Conservation (phyloP, 176 grass and related monocot genomes). For the Eleusine indica region DNA sequence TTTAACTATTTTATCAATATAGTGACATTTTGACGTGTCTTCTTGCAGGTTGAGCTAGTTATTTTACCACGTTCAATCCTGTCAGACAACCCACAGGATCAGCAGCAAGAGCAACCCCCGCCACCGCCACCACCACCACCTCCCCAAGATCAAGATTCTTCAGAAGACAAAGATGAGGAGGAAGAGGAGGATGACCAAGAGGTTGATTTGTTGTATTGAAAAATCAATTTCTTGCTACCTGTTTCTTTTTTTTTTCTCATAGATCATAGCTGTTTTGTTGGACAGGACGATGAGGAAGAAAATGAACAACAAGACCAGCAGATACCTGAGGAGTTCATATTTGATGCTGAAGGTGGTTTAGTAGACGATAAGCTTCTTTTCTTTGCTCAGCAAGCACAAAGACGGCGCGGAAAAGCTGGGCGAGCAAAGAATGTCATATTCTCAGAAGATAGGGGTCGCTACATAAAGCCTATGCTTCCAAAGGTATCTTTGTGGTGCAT, state of each 20-base stretch:
- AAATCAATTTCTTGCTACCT: constrained; percentile 14
- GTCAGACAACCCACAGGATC: constrained; percentile 89
- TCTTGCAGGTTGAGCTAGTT: constrained; percentile 95
- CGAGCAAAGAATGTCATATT: constrained; percentile 99
- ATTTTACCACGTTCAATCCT: constrained; percentile 90
- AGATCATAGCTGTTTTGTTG: constrained; percentile 33
- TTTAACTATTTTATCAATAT: constrained; percentile 6
- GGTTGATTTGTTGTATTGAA: constrained; percentile 52
- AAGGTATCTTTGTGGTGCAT: constrained; percentile 50
- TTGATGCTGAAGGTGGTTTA: constrained; percentile 95
- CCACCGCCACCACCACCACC: constrained; percentile 85
- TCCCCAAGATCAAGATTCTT: constrained; percentile 88
- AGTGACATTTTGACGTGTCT: constrained; percentile 20
- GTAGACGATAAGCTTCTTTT: constrained; percentile 95
- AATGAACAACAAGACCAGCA: constrained; percentile 90
- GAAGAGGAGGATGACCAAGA: constrained; percentile 92
- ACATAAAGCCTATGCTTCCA: constrained; percentile 95
- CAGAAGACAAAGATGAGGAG: constrained; percentile 87
- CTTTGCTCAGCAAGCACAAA: constrained; percentile 99
- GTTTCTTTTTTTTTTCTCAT: constrained; percentile 34
- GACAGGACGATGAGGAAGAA: constrained; percentile 86
- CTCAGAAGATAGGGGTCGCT: constrained; percentile 95
- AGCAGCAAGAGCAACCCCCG: constrained; percentile 88
- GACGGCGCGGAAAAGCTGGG: constrained; percentile 86
- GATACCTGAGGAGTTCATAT: constrained; percentile 97